Percentiles rank a stretch among this genome's conserved stretches.
Evolutionary conservation across 2,329 filamentous ascomycete genomes (phyloP).

Genomic region (Fusarium zealandicum): DNA sequence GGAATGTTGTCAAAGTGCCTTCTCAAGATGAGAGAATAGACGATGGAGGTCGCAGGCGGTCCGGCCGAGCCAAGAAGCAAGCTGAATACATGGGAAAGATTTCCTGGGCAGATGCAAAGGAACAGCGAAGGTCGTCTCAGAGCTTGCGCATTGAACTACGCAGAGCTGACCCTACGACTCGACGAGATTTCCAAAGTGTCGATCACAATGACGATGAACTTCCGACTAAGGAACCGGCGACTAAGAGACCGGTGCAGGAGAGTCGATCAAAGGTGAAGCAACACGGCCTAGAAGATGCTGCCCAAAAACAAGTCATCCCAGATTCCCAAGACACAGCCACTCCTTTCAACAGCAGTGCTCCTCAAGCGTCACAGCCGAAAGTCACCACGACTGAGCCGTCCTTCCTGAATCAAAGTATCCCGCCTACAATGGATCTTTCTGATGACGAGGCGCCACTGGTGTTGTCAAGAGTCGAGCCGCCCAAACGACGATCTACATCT

Average conservation of each 20-base stretch:
- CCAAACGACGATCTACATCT: background rate
- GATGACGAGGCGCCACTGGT: conserved; percentile 48
- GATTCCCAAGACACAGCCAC: conserved; percentile 43
- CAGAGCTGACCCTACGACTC: conserved; percentile 1
- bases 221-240: background rate
- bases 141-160: conserved; percentile 26
- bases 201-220: conserved; percentile 12
- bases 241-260: background rate
- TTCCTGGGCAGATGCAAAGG: conserved; percentile 39
- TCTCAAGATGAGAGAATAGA: conserved; percentile 9
- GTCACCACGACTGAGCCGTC: background rate
- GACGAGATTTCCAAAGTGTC: conserved; percentile 17
- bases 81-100: conserved; percentile 43
- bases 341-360: conserved; percentile 34
- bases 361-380: conserved; percentile 10
- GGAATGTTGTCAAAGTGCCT: background rate
- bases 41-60: conserved; percentile 31
- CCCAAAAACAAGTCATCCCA: conserved; percentile 28
- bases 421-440: conserved; percentile 42
- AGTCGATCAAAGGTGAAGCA: background rate
- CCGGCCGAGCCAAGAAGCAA: conserved; percentile 41
- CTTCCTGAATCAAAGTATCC: background rate
- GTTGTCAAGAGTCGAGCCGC: conserved; percentile 18
- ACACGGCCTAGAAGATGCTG: background rate
- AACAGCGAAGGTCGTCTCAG: conserved; percentile 13